Evolutionary conservation across 768 basidiomycete genomes (phyloP).

Genomic region (Suillus discolor): DNA sequence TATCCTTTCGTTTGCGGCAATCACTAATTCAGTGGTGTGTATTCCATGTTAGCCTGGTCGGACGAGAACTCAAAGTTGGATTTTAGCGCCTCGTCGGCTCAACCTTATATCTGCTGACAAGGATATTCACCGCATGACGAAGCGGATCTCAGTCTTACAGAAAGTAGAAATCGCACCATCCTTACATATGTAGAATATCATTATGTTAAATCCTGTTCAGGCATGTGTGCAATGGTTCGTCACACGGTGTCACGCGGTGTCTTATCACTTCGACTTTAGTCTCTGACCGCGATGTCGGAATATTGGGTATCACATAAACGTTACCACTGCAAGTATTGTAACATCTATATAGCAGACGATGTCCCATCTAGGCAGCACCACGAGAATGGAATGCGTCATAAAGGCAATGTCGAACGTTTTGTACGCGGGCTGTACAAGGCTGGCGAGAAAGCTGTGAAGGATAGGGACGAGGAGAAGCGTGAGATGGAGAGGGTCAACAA

Average conservation of each 20-base stretch:
- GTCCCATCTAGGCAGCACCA: constrained; percentile 89
- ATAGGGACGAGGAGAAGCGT: constrained; percentile 80
- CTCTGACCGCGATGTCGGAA: constrained; percentile 67
- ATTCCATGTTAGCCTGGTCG: neutral
- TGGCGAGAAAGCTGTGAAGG: constrained; percentile 86
- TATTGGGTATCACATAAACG: constrained; percentile 94
- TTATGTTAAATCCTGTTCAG: neutral
- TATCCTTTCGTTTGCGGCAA: constrained; percentile 79
- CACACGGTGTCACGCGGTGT: neutral
- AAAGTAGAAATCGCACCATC: neutral
- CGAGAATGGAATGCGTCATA: constrained; percentile 91
- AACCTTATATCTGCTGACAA: constrained; percentile 52
- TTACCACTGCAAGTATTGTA: constrained; percentile 97
- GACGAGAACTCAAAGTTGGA: constrained; percentile 6
- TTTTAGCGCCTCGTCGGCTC: constrained; percentile 59
- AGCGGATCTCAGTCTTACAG: neutral
- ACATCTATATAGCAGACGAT: constrained; percentile 96
- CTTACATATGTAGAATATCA: neutral
- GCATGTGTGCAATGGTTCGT: neutral
- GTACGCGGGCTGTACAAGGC: constrained; percentile 92
- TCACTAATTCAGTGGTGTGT: constrained; percentile 66
- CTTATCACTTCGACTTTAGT: neutral
- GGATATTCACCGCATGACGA: constrained; percentile 51
- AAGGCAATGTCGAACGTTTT: constrained; percentile 92
- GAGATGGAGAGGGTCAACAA: constrained; percentile 88